Base-by-base conservation (phyloP, 108 stramenopile species). In the Ochromonas danica region DNA sequence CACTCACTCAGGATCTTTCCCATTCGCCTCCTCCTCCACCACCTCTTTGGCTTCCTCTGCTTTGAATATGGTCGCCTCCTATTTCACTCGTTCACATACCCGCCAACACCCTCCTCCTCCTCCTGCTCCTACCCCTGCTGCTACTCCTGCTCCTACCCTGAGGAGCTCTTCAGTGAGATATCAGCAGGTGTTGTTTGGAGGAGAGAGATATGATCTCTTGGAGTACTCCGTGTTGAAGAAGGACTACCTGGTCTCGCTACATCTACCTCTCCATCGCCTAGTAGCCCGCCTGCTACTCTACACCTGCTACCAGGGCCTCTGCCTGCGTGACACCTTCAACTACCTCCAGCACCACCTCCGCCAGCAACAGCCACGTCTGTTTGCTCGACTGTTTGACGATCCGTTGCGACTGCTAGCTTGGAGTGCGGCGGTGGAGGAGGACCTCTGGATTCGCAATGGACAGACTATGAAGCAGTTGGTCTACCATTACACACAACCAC, bases 401-500 rank as follows among this genome's bases (percentile, higher is more conserved):
- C 0, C 30, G 14, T 62, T 71, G 0, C 28, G 62, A 2, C 40
- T 1, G 60, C 45, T 88, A 40, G 82, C 61, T 41, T 40, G 79
- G 38, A 87, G 91, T 22, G 91, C 94, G 39, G 93, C 96, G 83
- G 90, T 97, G n/a, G 87, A 91, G 70, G 87, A 90, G 0, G 91
- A 93, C 27, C 72, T 97, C 33, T 97, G 97, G 97, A 82, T 85
- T 60, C 83, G 95, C n/a, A 97, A 97, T 80, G 95, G 95, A 0
- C 88, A 92, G 45, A 89, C 89, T 63, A 90, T 94, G 84, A 85
- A 61, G 62, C 93, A 95, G 71, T 93, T 94, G 84, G 89, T 88
- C 10, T 61, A 79, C 25, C 92, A 95, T 80, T 95, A 93, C 61
- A 83, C 89, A 31, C 95, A 95, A 81, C 92, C 94, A 40, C 94